Conservation (phyloP, 176 grass and related monocot species). For the Paspalum notatum region DNA sequence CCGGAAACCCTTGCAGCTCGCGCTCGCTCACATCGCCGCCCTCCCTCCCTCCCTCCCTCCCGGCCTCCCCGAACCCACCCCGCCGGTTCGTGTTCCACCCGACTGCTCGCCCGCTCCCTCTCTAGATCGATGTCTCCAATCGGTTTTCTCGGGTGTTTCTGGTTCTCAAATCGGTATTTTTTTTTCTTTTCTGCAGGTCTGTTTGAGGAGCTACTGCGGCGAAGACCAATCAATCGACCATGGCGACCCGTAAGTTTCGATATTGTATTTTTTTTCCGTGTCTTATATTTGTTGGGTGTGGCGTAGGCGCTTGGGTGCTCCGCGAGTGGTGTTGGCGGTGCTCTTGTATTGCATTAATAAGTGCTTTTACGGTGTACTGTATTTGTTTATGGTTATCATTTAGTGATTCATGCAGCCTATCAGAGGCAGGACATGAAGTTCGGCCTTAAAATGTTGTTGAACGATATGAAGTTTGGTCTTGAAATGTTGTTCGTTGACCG, state of each 20-base stretch:
- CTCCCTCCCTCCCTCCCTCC: no score
- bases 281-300: background rate
- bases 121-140: background rate
- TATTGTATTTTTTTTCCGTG: accelerated
- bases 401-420: background rate
- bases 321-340: background rate
- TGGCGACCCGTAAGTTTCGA: constrained; percentile 54
- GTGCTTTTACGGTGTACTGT: no score
- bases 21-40: background rate
- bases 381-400: background rate
- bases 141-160: background rate
- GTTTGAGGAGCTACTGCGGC: constrained; percentile 10
- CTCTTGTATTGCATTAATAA: no score
- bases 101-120: background rate
- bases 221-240: constrained; percentile 42
- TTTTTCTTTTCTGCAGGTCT: constrained; percentile 50
- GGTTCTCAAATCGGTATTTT: constrained; percentile 25
- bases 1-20: no score
- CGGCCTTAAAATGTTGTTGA: no score
- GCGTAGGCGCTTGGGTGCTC: background rate
- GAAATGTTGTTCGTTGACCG: background rate
- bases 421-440: background rate
- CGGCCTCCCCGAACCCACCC: background rate
- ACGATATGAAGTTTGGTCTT: no score
- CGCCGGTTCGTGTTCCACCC: constrained; percentile 23